Evolutionary conservation across 1,284 basidiomycete genomes (phyloP).

Genomic region (Trichosporon sp.): DNA sequence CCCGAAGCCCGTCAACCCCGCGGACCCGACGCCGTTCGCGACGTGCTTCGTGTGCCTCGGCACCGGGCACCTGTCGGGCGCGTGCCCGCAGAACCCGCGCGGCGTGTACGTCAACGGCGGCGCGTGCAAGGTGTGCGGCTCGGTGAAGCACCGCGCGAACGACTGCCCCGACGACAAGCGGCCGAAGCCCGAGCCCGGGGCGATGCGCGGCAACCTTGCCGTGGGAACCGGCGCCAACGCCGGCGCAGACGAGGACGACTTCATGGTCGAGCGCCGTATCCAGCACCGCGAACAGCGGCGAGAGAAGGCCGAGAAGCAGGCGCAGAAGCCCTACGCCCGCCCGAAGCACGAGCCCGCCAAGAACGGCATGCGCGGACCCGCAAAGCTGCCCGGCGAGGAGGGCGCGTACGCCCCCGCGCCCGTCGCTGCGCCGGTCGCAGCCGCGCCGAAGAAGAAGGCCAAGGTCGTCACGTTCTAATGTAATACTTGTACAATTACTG

Average conservation of each 20-base stretch:
- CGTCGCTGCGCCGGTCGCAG: background rate
- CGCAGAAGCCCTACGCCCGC: slow-evolving; percentile 7
- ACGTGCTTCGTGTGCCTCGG: slow-evolving; percentile 85
- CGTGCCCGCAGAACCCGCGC: slow-evolving; percentile 74
- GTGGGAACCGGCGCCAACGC: slow-evolving; percentile 43
- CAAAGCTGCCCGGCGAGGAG: slow-evolving; percentile 25
- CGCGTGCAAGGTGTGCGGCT: slow-evolving; percentile 78
- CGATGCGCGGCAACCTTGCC: background rate
- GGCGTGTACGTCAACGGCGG: slow-evolving; percentile 91
- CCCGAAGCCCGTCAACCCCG: slow-evolving; percentile 60
- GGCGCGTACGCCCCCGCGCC: slow-evolving; percentile 11
- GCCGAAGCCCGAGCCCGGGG: background rate
- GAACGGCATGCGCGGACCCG: slow-evolving; percentile 34
- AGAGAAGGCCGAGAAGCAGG: slow-evolving; percentile 3
- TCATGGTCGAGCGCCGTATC: slow-evolving; percentile 61
- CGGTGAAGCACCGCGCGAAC: slow-evolving; percentile 77
- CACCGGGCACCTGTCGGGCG: slow-evolving; percentile 73
- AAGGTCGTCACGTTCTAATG: slow-evolving; percentile 22
- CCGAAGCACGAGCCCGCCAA: slow-evolving; percentile 32
- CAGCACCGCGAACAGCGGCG: slow-evolving; percentile 1
- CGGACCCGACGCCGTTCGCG: slow-evolving; percentile 74
- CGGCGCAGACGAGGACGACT: slow-evolving; percentile 90
- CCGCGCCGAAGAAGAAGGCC: slow-evolving; percentile 11
- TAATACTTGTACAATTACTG: slow-evolving; percentile 4
- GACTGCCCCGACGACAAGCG: slow-evolving; percentile 58